A percentile compares a stretch with the other conserved stretches of the same genome.
Conservation (phyloP, 305 asterid species). For the Solanum chacoense region DNA sequence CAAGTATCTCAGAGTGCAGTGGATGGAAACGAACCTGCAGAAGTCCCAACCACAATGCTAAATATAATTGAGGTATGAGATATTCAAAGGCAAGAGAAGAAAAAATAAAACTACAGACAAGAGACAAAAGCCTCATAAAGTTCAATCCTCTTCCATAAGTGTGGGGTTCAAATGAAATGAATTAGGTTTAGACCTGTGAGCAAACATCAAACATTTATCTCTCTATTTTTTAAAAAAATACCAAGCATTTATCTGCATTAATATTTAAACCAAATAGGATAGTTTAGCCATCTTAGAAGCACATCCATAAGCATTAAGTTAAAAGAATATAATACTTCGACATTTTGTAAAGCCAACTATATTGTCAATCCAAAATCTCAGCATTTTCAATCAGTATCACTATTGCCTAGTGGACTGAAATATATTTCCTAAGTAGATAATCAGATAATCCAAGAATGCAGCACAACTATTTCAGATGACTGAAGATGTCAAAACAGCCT, state of each 20-base stretch:
- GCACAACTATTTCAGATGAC: not conserved
- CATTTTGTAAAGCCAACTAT: not conserved
- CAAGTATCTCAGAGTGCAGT: slow-evolving; percentile 67
- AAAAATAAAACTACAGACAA: not conserved
- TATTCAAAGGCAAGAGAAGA: not conserved
- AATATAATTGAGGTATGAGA: slow-evolving; percentile 4
- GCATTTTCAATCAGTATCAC: not conserved
- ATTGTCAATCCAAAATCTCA: not conserved
- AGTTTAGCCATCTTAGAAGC: not conserved
- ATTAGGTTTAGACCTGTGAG: not conserved
- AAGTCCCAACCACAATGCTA: slow-evolving; percentile 18
- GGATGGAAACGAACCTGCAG: slow-evolving; percentile 97
- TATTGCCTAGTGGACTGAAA: not conserved
- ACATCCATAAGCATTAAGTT: not conserved
- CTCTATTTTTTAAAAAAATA: not conserved
- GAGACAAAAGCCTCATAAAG: not conserved
- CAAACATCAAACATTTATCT: not conserved
- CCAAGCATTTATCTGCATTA: not conserved
- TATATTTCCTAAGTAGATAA: not conserved
- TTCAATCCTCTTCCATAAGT: not conserved
- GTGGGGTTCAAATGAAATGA: not conserved
- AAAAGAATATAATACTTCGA: not conserved
- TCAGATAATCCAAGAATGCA: not conserved
- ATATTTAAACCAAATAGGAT: not conserved
- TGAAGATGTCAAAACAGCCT: slow-evolving; percentile 21